Evolutionary conservation across 2,329 filamentous ascomycete genomes (phyloP), one percentile per base, ranked within the genome.

Genomic region (Fusarium mexicanum): DNA sequence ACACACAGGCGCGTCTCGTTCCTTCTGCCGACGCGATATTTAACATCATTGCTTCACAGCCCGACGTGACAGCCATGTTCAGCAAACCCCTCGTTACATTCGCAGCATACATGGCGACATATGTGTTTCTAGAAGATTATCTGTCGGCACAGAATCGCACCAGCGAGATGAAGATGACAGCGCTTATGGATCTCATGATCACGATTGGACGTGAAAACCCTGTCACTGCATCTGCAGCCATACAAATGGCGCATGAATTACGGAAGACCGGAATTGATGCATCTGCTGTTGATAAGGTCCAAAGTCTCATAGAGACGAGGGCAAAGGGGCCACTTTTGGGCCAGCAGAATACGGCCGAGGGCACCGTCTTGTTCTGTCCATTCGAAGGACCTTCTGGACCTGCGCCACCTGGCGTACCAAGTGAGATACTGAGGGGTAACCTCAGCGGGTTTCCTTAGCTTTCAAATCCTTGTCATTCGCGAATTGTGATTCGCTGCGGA

Each of bases 1-100:
- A 78, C 86, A 89, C 35, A 82, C 95, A 72, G 87, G 87, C 90
- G 29, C 87, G 94, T 61, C 91, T 94, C 69, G 87, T 94, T 24
- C 92, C 93, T 33, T 92, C 95, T 12, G 94, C 95, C 1, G 90
- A 93, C 50, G 93, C 96, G 77, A 94, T 97, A 61, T 90, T 94
- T 20, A 92, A 89, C 62, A 93, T 97, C 55, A 92, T 97, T 1
- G 78, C 78, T 2, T 71, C 92, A 85, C 88, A 92, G 13, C 33
- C 63, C 12, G 79, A 76, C 44, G 80, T 75, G 12, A 72, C 71
- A 9, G 59, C 69, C 61, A 62, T 75, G 22, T 75, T 93, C 87
- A 89, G 91, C 83, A 93, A 93, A 70, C 91, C 92, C 0, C 92
- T 93, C 79, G 87, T 92, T 73, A 89, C 90, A 0, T 94, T 93